phyloP scores from a whole-genome alignment of 257 asterid species.

The Ajuga chamaepitys region DNA sequence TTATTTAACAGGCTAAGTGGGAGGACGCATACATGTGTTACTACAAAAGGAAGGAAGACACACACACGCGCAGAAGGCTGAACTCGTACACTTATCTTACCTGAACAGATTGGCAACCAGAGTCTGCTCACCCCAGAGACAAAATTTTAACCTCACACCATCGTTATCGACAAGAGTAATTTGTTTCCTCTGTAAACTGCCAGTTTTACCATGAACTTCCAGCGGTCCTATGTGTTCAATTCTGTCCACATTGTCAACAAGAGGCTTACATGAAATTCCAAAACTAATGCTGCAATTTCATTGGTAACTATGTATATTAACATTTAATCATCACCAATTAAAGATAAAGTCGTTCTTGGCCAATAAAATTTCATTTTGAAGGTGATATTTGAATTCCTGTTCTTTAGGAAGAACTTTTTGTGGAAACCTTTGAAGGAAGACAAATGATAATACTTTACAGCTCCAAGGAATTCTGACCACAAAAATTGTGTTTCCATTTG shows the following conservation, averaged over 20 bases:
- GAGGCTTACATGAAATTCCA: slow-evolving; percentile 6
- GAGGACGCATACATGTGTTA: background rate
- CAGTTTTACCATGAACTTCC: slow-evolving; percentile 58
- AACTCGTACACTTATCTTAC: slow-evolving; percentile 27
- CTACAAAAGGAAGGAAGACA: background rate
- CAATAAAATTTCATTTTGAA: background rate
- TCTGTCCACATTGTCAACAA: slow-evolving; percentile 33
- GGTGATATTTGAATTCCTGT: background rate
- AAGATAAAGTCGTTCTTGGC: background rate
- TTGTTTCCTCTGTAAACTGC: slow-evolving; percentile 60
- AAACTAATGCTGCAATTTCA: background rate
- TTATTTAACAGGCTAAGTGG: too few relatives aligned
- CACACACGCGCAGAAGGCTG: background rate
- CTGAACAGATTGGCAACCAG: slow-evolving; percentile 73
- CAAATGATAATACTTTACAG: too few relatives aligned
- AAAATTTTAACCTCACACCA: slow-evolving; percentile 49
- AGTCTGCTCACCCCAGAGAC: slow-evolving; percentile 89
- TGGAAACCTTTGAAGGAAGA: background rate
- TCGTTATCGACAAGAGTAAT: slow-evolving; percentile 72
- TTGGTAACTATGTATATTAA: background rate
- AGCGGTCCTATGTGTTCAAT: slow-evolving; percentile 68
- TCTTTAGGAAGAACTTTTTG: background rate
- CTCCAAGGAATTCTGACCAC: too few relatives aligned
- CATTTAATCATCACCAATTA: background rate
- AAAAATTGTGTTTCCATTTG: too few relatives aligned